Evolutionary conservation across 2,329 filamentous ascomycete genomes (phyloP), one percentile per base, ranked within the genome.

Genomic region (Furcasterigmium furcatum): DNA sequence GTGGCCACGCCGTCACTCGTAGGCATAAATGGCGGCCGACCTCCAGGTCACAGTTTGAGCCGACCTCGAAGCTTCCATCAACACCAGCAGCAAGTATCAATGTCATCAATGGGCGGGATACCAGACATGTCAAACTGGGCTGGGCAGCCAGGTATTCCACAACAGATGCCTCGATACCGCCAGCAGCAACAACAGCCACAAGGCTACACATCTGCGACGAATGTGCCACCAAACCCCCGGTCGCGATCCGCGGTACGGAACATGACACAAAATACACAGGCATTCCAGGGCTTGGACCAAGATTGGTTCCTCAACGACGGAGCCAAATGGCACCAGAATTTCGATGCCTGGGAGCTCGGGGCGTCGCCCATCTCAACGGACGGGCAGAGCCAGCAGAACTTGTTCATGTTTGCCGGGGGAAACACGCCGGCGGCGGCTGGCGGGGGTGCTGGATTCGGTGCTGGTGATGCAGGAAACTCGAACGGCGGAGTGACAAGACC

Each of bases 221-320:
- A 19, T 12, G 25, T 18, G 4, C 34, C 43, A 4, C 19, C 44
- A 2, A 38, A 20, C 41, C 39, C 29, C 9, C 41, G 47, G n/a
- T 18, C 47, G 10, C 36, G 32, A 2, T 20, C 38, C 4, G 42
- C 30, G 32, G 16, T 59, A 14, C 60, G 59, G 38, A 58, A 61
- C 12, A 46, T 57, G 5, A 55, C 58, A 3, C 58, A 62, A 7
- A 65, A 48, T 13, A 27, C 19, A 13, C 61, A 65, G 4, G 46
- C 55, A 6, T 41, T 61, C 7, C 70, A 67, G 38, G 62, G 63
- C 6, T 62, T 80, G 38, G 77, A 80, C 9, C 72, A 77, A 49
- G 75, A 80, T 32, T 82, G 76, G 75, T 77, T 80, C 52, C 59
- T 82, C 18, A 79, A 71, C 44, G 79, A 82, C 48, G 72, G 77